Base-by-base conservation (phyloP, 371 early-diverging fungal genomes). In the Actinomucor elegans region DNA sequence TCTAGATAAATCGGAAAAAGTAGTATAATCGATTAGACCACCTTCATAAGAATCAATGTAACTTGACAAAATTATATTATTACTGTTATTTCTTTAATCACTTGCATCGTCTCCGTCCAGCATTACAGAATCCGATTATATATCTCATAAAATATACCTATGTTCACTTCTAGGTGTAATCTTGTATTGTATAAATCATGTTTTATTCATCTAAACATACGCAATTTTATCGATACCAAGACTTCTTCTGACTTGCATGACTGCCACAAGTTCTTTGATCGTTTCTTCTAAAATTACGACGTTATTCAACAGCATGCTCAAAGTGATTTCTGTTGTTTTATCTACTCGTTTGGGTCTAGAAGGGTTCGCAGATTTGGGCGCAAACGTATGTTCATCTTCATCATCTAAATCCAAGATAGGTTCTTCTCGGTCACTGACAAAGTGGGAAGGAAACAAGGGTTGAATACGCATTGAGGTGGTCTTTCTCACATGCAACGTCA, bases 231-330 rank as follows among this genome's bases (percentile, higher is more conserved):
- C 93, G 17, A 88, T 80, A 9, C 93, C 91, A 28, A 85, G 63
- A 55, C 87, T 87, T 48, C 89, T 69, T 26, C 91, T 84, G 21
- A 90, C 89, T 61, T 91, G 91, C 48, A 94, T 74, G 18, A 89
- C 76, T 9, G 94, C 92, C 10, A 96, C 81, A 7, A 94, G 65
- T 62, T 97, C 97, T 62, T 95, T 95, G 33, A 91, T 85, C 3
- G 86, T 80, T 71, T 97, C 97, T 57, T 97, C 93, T 46, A 97
- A 60, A 26, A 95, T 89, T 9, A 97, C 86, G 18, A 94, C 90
- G 65, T 95, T 95, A 55, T 92, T 93, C 14, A 91, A 60, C 27
- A 91, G 56, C 66, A 84, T 84, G 14, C 84, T 81, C 18, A 91
- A 59, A 8, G 75, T 73, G 48, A 80, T 86, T 35, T 66, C 50